Base-by-base conservation (phyloP, 2,329 filamentous ascomycete genomes). In the Sporothrix variecibatus region DNA sequence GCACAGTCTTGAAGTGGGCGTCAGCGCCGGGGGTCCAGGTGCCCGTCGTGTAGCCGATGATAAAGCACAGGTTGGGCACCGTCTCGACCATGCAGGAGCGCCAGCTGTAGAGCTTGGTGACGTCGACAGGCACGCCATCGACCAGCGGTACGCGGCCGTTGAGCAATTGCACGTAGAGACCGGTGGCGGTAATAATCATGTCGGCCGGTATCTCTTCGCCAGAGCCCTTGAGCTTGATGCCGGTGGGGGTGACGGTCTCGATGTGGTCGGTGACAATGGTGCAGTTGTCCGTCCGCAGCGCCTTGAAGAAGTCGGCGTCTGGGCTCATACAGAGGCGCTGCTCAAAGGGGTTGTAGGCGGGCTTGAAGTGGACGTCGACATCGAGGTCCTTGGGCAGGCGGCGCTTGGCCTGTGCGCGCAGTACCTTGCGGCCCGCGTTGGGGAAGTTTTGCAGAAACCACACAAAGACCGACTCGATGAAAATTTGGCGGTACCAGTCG, bases 251-350 rank as follows among this genome's bases (percentile, higher is more conserved):
- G 7, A 87, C 82, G 0, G 78, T 83, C 46, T 83, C 80, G 76
- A 90, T 87, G 9, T 75, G 77, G 34, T 82, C 86, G 0, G 87
- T 88, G 1, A 84, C 82, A 1, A 88, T 79, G 15, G 81, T 78
- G 15, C 78, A 83, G 60, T 81, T 85, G 31, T 82, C 81, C 0
- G 76, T 80, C 0, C 81, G 80, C 17, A 87, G 78, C 0, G 83
- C 81, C 6, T 78, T 73, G 75, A 83, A 88, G 78, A 90, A 90
- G 77, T 90, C 88, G 11, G 85, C 87, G 69, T 87, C 84, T 0
- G 86, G 87, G 23, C 82, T 91, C 75, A 94, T 84, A 78, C 94
- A 96, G 8, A 96, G 83, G 0, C 94, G 89, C 80, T 97, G 93
- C 72, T 94, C 87, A 86, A 93, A 91, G 0, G 91, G 91, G 53